Conservation (phyloP, 108 stramenopile species). For the Skeletonema grethae region DNA sequence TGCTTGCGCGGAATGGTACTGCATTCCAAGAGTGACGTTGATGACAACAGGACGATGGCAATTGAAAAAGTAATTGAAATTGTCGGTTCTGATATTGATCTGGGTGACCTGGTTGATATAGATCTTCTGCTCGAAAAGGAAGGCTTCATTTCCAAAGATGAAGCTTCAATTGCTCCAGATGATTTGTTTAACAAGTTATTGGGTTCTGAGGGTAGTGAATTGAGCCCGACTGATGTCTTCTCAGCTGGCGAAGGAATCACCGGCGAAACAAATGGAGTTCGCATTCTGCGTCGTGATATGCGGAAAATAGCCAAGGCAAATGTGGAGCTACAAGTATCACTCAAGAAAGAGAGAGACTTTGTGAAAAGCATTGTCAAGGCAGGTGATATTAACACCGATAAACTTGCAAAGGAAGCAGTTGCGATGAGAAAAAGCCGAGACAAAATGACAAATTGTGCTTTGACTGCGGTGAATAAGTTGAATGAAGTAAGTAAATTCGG, state of each 20-base stretch:
- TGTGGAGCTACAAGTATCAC: constrained; percentile 1
- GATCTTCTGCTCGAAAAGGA: not conserved
- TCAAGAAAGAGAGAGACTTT: constrained; percentile 5
- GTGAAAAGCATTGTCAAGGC: not conserved
- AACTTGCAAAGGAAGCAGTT: not conserved
- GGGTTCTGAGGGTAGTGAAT: not conserved
- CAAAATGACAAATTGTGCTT: not conserved
- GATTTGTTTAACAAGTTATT: not conserved
- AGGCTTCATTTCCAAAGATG: constrained; percentile 8
- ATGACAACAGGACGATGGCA: not conserved
- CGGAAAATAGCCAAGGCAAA: constrained; percentile 5
- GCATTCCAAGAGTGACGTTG: not conserved
- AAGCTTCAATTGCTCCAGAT: not conserved
- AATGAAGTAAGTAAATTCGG: not conserved
- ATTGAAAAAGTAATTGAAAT: not conserved
- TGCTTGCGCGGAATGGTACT: not conserved
- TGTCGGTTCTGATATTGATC: not conserved
- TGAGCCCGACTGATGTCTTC: not conserved
- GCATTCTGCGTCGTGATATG: not conserved
- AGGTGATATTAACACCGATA: not conserved
- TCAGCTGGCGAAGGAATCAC: not conserved
- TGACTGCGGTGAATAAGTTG: not conserved
- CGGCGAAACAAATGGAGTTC: not conserved
- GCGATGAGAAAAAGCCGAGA: constrained; percentile 4
- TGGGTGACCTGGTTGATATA: constrained; percentile 2